These are phyloP conservation scores for Fusarium ambrosium DNA, from an alignment of 2,329 filamentous ascomycete genomes.

Conservation along the genomic window DNA sequence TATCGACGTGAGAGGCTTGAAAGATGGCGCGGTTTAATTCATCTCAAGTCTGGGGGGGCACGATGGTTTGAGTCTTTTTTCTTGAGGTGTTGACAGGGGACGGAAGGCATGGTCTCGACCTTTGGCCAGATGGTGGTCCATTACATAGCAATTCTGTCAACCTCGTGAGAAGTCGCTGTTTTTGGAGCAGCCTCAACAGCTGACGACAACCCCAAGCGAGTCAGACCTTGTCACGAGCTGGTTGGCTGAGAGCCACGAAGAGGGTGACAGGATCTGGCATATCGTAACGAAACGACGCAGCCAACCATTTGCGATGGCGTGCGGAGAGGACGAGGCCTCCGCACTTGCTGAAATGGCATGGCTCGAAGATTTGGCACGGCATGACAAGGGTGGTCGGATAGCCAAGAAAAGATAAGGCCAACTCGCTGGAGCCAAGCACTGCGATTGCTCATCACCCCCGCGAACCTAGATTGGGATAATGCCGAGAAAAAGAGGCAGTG, in stretches of 20 bases:
- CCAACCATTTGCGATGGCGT: background rate
- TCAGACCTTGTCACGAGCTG: background rate
- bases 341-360: background rate
- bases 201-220: background rate
- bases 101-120: background rate
- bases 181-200: background rate
- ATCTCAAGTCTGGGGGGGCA: background rate
- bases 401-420: slow-evolving; percentile 2
- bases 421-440: background rate
- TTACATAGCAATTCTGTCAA: background rate
- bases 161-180: slow-evolving; percentile 3
- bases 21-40: background rate
- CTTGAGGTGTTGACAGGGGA: background rate
- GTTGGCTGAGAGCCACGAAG: background rate
- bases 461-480: slow-evolving; percentile 9
- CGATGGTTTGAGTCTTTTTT: background rate
- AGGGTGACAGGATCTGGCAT: background rate
- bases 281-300: background rate
- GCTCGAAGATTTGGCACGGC: background rate
- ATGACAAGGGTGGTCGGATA: background rate
- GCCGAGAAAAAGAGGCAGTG: slow-evolving; percentile 1
- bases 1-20: background rate
- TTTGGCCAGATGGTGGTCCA: background rate
- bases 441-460: slow-evolving; percentile 3
- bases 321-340: slow-evolving; percentile 10